phyloP scores from a whole-genome alignment of 495 filamentous ascomycete genomes.

The Baudoinia panamericana region DNA sequence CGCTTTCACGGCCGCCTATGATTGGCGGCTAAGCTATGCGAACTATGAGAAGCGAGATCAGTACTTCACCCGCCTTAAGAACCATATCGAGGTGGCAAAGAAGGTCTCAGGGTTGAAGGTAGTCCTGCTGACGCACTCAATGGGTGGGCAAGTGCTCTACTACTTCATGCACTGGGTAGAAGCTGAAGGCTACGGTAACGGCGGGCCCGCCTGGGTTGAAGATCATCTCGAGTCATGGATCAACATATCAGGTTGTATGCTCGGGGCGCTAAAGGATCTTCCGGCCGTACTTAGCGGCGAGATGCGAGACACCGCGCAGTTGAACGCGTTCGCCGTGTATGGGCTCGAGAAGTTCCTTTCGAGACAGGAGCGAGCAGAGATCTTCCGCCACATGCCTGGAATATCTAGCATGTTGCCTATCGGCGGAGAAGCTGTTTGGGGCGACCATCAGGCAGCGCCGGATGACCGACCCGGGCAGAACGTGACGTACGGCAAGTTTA shows the following conservation, averaged over 20 bases:
- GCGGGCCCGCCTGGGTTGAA: conserved; percentile 83
- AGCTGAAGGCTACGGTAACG: conserved; percentile 59
- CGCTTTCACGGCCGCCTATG: conserved; percentile 88
- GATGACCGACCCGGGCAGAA: conserved; percentile 67
- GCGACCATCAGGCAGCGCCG: conserved; percentile 75
- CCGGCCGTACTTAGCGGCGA: conserved; percentile 88
- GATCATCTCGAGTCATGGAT: conserved; percentile 85
- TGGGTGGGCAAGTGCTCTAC: conserved; percentile 89
- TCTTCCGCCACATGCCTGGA: conserved; percentile 94
- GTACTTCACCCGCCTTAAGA: conserved; percentile 82
- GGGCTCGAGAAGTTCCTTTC: conserved; percentile 91
- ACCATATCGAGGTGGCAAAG: conserved; percentile 73
- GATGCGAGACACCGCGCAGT: conserved; percentile 94
- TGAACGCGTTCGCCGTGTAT: conserved; percentile 96
- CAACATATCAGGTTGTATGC: conserved; percentile 96
- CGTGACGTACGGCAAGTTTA: conserved; percentile 62
- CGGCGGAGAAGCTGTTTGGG: conserved; percentile 88
- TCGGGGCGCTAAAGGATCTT: conserved; percentile 83
- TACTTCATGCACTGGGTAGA: conserved; percentile 99
- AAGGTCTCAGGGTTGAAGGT: conserved; percentile 60
- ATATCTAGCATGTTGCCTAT: conserved; percentile 96
- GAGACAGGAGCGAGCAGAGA: conserved; percentile 77
- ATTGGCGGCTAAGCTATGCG: conserved; percentile 87
- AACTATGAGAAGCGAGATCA: conserved; percentile 84
- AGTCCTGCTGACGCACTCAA: conserved; percentile 83